Evolutionary conservation across 2,329 filamentous ascomycete species (phyloP), one percentile per base, ranked within the genome.

Genomic region (Cadophora sp.): DNA sequence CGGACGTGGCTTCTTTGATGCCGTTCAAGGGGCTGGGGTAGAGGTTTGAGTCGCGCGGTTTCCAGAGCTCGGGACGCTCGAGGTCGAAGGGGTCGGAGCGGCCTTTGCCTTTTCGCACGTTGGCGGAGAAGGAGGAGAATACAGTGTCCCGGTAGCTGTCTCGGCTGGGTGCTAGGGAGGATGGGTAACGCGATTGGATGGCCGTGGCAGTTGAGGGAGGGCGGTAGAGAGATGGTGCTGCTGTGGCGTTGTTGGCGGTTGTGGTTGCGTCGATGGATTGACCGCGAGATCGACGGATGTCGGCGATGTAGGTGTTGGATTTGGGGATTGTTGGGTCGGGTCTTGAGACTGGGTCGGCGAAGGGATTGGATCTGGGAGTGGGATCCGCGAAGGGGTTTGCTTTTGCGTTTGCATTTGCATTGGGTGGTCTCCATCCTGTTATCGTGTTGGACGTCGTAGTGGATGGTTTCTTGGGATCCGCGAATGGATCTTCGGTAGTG

Each of bases 71-170:
- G 41, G 84, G 81, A 51, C 81, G 77, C 74, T 90, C 87, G n/a
- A 90, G 80, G 71, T 90, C 88, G 73, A 90, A 90, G 1, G 87
- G 87, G 70, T 90, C 87, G 1, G 87, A 89, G 53, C 87, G 85
- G 75, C 88, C 87, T 73, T 86, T 87, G 72, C 84, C 84, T 64
- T 84, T 82, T 18, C 80, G 78, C 6, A 79, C 81, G 53, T 80
- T 81, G 53, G 83, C 80, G 0, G 74, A 74, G 60, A 72, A 71
- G 43, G 73, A 71, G 0, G 80, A 80, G 71, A 83, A 82, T 62
- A 81, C 68, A 18, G 81, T 81, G 59, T 78, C 79, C 71, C 73
- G 73, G 69, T 76, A 78, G 69, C 70, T 76, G 66, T 77, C 75
- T 62, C 75, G 55, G 75, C 73, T 65, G 66, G 75, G 62, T 69